Conservation (phyloP, 805 yeast species). For the Kodamaea hsintzibuensis region DNA sequence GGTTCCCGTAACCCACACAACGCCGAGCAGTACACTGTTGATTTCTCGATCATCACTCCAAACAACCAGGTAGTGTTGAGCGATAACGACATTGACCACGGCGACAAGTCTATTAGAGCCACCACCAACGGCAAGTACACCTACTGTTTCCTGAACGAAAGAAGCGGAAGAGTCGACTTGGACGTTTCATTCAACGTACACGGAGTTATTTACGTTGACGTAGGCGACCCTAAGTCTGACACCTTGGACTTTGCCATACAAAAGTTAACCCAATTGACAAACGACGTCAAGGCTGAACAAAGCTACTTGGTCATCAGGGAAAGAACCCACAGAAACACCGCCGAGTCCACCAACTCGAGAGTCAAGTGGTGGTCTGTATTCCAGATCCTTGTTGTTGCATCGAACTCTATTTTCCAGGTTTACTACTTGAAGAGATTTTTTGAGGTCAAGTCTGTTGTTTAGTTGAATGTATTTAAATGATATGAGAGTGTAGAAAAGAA, state of each 20-base stretch:
- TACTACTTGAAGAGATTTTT: constrained; percentile 92
- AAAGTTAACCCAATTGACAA: constrained; percentile 70
- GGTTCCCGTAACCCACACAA: constrained; percentile 83
- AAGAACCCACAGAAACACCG: constrained; percentile 97
- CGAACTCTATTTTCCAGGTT: constrained; percentile 89
- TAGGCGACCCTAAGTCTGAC: constrained; percentile 71
- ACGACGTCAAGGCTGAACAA: constrained; percentile 89
- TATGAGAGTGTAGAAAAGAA: background rate
- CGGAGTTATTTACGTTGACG: constrained; percentile 85
- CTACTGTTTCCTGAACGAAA: constrained; percentile 92
- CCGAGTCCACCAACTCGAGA: constrained; percentile 94
- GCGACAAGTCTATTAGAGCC: constrained; percentile 72
- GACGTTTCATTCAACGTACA: constrained; percentile 95
- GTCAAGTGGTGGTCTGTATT: constrained; percentile 98
- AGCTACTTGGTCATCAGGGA: constrained; percentile 93
- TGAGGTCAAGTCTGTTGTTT: constrained; percentile 90
- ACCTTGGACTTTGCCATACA: constrained; percentile 83
- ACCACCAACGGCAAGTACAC: constrained; percentile 69
- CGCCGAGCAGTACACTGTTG: constrained; percentile 62
- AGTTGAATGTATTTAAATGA: constrained; percentile 16
- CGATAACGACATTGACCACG: constrained; percentile 67
- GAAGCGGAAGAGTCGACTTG: constrained; percentile 66
- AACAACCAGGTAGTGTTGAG: constrained; percentile 51
- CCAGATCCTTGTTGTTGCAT: constrained; percentile 83
- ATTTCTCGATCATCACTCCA: constrained; percentile 53